These are phyloP conservation scores for Xerocomellus amylosporus DNA, from an alignment of 768 basidiomycete species.

Conservation along the genomic window DNA sequence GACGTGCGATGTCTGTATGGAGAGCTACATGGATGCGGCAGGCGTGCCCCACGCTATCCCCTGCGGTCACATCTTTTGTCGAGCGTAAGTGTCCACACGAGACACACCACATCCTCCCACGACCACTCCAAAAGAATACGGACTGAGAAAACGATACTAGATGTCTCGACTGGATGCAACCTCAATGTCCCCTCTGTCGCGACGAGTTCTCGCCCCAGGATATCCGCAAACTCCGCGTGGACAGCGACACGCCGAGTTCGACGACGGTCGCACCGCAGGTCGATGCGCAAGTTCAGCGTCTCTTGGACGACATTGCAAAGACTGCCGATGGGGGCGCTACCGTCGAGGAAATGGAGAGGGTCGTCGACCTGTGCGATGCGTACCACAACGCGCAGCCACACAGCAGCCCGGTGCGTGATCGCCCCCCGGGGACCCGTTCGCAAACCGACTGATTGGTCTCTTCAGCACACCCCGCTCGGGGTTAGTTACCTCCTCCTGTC, in stretches of 20 bases:
- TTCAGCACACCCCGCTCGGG: not conserved
- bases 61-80: slow-evolving; percentile 18
- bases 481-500: not conserved
- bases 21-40: not conserved
- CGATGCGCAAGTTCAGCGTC: not conserved
- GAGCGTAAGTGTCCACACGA: not conserved
- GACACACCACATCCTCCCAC: not conserved
- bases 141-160: not conserved
- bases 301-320: not conserved
- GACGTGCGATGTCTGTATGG: slow-evolving; percentile 15
- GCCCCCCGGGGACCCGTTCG: not conserved
- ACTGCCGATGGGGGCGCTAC: not conserved
- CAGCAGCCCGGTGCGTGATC: not conserved
- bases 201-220: not conserved
- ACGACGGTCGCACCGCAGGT: not conserved
- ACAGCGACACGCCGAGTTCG: not conserved
- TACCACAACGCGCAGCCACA: not conserved
- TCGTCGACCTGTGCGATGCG: not conserved
- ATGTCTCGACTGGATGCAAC: slow-evolving; percentile 7
- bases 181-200: slow-evolving; percentile 14
- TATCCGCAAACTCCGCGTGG: slow-evolving; percentile 5
- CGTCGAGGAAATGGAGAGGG: slow-evolving; percentile 9
- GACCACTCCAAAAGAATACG: no score
- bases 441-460: not conserved
- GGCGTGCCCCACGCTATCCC: slow-evolving; percentile 3